Percentiles rank a stretch among this genome's conserved stretches.
phyloP scores from a whole-genome alignment of 129 eudicot species.

The Escallonia herrerae region DNA sequence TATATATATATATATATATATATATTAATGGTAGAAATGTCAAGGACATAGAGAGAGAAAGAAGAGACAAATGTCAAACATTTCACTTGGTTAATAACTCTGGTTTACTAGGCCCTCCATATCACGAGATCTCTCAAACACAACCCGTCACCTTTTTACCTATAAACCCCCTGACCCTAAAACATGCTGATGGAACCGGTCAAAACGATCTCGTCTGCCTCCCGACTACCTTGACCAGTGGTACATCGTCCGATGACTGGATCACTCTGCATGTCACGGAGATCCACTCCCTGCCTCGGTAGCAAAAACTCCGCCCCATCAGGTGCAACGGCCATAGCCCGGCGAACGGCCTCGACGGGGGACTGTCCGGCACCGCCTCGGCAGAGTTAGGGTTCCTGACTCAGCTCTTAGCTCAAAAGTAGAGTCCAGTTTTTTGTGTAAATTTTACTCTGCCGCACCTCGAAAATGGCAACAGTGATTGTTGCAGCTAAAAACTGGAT shows the following conservation, averaged over 20 bases:
- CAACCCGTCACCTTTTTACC: constrained; percentile 25
- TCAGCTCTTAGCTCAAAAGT: constrained; percentile 4
- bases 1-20: too few species aligned
- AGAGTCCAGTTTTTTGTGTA: neutral
- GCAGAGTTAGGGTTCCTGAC: constrained; percentile 21
- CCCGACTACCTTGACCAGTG: constrained; percentile 15
- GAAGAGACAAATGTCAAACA: too few species aligned
- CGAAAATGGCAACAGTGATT: neutral
- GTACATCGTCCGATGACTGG: constrained; percentile 13
- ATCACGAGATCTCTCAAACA: constrained; percentile 24
- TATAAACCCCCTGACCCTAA: constrained; percentile 13
- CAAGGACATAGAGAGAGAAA: too few species aligned
- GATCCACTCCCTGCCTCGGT: constrained; percentile 22
- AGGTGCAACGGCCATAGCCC: constrained; percentile 30
- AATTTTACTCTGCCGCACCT: neutral
- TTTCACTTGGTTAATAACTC: too few species aligned
- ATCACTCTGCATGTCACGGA: constrained; percentile 12
- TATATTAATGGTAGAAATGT: too few species aligned
- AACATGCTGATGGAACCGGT: constrained; percentile 31
- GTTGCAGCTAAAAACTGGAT: too few species aligned
- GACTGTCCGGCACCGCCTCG: neutral
- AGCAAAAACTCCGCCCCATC: constrained; percentile 62
- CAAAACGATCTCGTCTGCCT: constrained; percentile 27
- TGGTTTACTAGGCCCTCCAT: constrained; percentile 14
- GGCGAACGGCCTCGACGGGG: neutral